Evolutionary conservation across 176 grass and related monocot genomes (phyloP).

Genomic region (Zoysia pacifica): DNA sequence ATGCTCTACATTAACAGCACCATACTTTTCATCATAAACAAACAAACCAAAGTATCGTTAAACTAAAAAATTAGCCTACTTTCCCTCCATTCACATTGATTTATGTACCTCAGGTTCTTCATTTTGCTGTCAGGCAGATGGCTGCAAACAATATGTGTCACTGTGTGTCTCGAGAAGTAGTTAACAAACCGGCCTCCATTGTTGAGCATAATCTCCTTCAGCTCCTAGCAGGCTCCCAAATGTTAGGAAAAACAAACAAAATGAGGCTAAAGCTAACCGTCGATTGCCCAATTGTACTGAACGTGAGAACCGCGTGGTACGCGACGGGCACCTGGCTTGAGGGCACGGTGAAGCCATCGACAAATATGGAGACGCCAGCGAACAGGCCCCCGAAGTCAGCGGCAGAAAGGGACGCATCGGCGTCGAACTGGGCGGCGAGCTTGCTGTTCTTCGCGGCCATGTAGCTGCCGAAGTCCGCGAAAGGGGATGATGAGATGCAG

Average conservation of each 20-base stretch:
- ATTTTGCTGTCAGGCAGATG: slow-evolving; percentile 83
- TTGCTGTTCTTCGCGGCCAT: slow-evolving; percentile 71
- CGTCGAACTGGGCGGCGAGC: slow-evolving; percentile 62
- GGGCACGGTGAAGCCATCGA: slow-evolving; percentile 68
- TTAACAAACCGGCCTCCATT: slow-evolving; percentile 84
- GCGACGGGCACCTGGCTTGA: slow-evolving; percentile 54
- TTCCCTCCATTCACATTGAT: neutral
- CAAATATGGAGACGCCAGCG: slow-evolving; percentile 62
- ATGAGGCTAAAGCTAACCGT: neutral
- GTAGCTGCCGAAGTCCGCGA: slow-evolving; percentile 66
- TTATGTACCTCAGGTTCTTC: slow-evolving; percentile 73
- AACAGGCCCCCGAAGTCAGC: slow-evolving; percentile 41
- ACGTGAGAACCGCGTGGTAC: neutral
- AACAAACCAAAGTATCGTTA: neutral
- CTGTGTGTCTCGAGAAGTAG: slow-evolving; percentile 85
- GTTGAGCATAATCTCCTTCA: slow-evolving; percentile 90
- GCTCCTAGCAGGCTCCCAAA: slow-evolving; percentile 50
- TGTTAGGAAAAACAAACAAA: neutral
- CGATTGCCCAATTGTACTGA: neutral
- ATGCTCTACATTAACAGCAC: slow-evolving; percentile 56
- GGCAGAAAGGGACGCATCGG: slow-evolving; percentile 37
- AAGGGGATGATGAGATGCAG: slow-evolving; percentile 51
- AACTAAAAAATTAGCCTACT: neutral
- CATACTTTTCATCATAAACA: neutral
- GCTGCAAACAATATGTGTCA: slow-evolving; percentile 79